Base-by-base conservation (phyloP, 2,329 filamentous ascomycete genomes). In the Cytospora piceae region DNA sequence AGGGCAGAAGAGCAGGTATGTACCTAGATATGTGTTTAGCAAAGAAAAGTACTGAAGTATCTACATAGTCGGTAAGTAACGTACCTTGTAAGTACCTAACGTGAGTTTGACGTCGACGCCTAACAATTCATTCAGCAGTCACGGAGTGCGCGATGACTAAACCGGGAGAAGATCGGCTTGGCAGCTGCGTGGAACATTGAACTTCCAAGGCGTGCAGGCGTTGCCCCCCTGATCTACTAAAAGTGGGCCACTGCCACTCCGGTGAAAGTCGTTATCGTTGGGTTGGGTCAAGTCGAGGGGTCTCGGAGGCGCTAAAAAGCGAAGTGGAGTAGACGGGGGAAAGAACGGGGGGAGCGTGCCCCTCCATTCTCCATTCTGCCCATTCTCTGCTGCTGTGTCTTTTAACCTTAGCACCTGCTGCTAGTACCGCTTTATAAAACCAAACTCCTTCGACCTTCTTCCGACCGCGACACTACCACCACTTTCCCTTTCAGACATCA, bases 301-400 rank as follows among this genome's bases (percentile, higher is more conserved):
- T 31, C 31, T 22, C 39, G 49, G 54, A 46, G 61, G 46, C 54
- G 63, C 56, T 51, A 24, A 54, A 39, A 51, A 39, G 56, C 32
- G 34, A 51, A 42, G 34, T 27, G 34, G 34, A 52, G 17, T 20
- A 22, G 24, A n/a, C 32, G 24, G 29, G 60, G 27, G 37, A 27
- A 32, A 37, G 34, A 53, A 31, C 53, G 61, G 37, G 39, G 39
- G 49, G 34, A 22, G 11, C 42, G 52, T 34, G 61, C 55, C 62
- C 56, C 58, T 63, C 53, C 54, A 53, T 56, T 63, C 52, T 46
- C 63, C 62, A 58, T 42, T 52, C 46, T 57, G 42, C 66, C 56
- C 49, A 24, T 20, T 62, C 49, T 29, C 27, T 62, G 32, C 52
- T 61, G 24, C 58, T 53, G 52, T 55, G 39, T 62, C 51, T 61